These are phyloP conservation scores for Aspergillus diversus DNA, from an alignment of 495 filamentous ascomycete species.

Conservation along the genomic window DNA sequence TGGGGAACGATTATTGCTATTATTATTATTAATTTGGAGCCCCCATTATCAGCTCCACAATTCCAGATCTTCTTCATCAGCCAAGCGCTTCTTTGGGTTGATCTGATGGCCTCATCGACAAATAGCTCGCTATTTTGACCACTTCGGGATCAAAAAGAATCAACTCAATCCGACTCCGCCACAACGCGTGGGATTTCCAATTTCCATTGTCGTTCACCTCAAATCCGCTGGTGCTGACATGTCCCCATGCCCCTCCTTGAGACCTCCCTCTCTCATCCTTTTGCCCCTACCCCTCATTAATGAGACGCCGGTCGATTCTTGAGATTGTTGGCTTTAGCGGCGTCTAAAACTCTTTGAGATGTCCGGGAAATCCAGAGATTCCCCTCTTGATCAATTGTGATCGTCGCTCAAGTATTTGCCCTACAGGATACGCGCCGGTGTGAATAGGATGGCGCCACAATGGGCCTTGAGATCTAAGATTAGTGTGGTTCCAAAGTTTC, in stretches of 20 bases:
- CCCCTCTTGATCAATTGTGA: neutral
- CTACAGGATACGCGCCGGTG: neutral
- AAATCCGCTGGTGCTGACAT: neutral
- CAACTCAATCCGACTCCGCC: neutral
- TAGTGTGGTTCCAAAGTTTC: neutral
- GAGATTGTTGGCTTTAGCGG: neutral
- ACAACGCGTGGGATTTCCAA: neutral
- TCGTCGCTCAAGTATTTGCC: neutral
- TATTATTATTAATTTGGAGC: neutral
- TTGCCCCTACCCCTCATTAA: conserved; percentile 22
- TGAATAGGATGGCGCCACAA: neutral
- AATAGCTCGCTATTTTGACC: neutral
- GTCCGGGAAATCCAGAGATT: neutral
- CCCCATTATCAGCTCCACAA: conserved; percentile 1
- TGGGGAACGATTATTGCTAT: neutral
- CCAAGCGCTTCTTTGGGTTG: neutral
- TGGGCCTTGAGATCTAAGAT: neutral
- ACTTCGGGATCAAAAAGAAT: neutral
- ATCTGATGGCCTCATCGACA: neutral
- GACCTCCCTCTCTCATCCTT: conserved; percentile 14
- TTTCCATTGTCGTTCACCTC: conserved; percentile 1
- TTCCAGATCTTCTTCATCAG: conserved; percentile 2
- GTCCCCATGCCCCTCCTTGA: conserved; percentile 15
- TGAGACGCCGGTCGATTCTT: conserved; percentile 26
- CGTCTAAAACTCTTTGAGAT: neutral